Evolutionary conservation across 2,329 filamentous ascomycete species (phyloP), one percentile per base, ranked within the genome.

Genomic region (Sodiomyces alkalinus): DNA sequence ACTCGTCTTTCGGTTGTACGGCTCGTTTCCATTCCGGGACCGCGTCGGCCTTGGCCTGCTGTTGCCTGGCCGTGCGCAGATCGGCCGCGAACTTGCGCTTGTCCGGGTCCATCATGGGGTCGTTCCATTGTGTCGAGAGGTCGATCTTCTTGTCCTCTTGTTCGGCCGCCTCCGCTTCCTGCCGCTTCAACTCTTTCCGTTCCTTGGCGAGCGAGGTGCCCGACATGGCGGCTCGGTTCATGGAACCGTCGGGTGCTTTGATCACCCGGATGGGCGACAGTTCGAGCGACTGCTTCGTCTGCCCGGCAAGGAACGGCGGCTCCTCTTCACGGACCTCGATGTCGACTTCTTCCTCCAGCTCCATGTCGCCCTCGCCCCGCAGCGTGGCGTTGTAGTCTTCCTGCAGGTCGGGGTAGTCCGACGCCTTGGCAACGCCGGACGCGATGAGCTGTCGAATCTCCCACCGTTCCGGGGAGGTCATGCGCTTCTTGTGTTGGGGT

Each of bases 321-420:
- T 98, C 90, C 43, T 98, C 90, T 36, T 98, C 90, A 40, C 78
- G 72, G 17, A 98, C 81, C 52, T 98, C 90, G 37, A 98, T 98
- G 43, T 98, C 90, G 4, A 98, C 74, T 46, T 98, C 90, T 51
- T 94, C 82, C 48, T 98, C 90, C 38, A 96, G 67, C 47, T 94
- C 85, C 51, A 96, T 76, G 29, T 81, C 77, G 11, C 77, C 81
- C 39, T 93, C 82, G 11, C 85, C 87, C 16, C 77, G 79, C 16
- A 94, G 59, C 0, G 83, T 86, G 11, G 81, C 79, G 37, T 93
- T 78, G 49, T 92, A 93, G 32, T 96, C 86, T 41, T 94, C 83
- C 40, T 96, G 82, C 17, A 96, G 67, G 38, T 94, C 87, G 1
- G 90, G 90, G 47, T 93, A 94, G 41, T 96, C 87, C 0, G 81